A percentile compares a stretch with the other conserved stretches of the same genome.
Conservation (phyloP, 495 filamentous ascomycete genomes). For the Penicillium verhagenii region DNA sequence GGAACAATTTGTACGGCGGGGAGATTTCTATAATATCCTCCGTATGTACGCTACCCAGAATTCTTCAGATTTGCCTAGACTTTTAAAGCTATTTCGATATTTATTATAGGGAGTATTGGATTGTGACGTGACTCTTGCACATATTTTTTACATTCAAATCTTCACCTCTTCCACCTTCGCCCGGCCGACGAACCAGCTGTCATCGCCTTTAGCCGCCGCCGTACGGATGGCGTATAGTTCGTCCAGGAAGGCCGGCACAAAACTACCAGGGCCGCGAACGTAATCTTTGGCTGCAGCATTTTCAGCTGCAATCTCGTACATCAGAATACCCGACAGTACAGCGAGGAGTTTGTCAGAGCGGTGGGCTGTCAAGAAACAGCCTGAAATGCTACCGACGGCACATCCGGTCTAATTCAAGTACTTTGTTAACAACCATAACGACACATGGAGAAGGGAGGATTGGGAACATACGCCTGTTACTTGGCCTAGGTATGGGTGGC, state of each 20-base stretch:
- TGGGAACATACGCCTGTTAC: constrained; percentile 69
- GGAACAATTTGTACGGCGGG: constrained; percentile 6
- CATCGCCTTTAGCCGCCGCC: constrained; percentile 45
- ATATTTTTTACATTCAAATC: constrained; percentile 17
- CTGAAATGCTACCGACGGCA: constrained; percentile 77
- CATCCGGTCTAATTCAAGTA: constrained; percentile 63
- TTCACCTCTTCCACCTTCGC: constrained; percentile 53
- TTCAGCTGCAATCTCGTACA: constrained; percentile 87
- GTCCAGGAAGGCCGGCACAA: constrained; percentile 84
- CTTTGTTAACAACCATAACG: too few relatives aligned
- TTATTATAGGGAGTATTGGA: too few relatives aligned
- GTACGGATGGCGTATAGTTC: constrained; percentile 56
- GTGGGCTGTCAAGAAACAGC: constrained; percentile 64
- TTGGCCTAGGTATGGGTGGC: constrained; percentile 70
- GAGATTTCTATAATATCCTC: too few relatives aligned
- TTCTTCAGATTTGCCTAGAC: too few relatives aligned
- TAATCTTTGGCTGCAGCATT: constrained; percentile 58
- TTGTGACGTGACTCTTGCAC: too few relatives aligned
- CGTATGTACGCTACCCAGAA: too few relatives aligned
- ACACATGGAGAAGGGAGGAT: neutral
- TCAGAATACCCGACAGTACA: constrained; percentile 67
- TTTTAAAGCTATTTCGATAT: too few relatives aligned
- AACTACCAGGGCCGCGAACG: constrained; percentile 80
- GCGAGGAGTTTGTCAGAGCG: constrained; percentile 63
- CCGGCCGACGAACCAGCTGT: constrained; percentile 51